Percentiles rank a stretch among this genome's conserved stretches.
These are phyloP conservation scores for Serendipita sp. DNA, from an alignment of 768 basidiomycete genomes.

Conservation along the genomic window DNA sequence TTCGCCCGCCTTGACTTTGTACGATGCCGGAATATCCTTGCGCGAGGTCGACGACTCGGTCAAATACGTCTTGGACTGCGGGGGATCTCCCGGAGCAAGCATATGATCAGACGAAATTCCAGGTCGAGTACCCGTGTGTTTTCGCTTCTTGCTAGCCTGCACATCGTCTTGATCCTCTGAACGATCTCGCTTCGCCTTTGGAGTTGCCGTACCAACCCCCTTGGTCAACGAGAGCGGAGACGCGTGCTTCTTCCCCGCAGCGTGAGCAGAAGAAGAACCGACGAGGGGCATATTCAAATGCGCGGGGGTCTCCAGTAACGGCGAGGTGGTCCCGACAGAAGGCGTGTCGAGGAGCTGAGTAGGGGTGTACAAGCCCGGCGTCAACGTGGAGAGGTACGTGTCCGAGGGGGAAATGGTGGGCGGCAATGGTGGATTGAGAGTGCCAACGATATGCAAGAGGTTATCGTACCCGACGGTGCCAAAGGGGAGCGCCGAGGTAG, in stretches of 20 bases:
- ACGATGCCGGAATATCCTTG: constrained; percentile 60
- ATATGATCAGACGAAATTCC: constrained; percentile 47
- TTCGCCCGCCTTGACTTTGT: constrained; percentile 37
- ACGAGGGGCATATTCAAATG: not conserved
- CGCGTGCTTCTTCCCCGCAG: not conserved
- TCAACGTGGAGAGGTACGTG: not conserved
- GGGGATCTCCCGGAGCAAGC: constrained; percentile 61
- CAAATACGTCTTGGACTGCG: constrained; percentile 58
- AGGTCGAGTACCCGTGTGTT: constrained; percentile 53
- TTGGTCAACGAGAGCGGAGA: not conserved
- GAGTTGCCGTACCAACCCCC: not conserved
- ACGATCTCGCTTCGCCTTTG: not conserved
- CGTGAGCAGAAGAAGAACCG: not conserved
- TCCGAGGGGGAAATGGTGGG: not conserved
- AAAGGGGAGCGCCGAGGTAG: not conserved
- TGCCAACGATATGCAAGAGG: not conserved
- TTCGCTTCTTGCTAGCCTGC: constrained; percentile 12
- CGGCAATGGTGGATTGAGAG: not conserved
- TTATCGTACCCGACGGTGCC: not conserved
- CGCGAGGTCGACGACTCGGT: constrained; percentile 59
- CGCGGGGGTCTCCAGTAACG: not conserved
- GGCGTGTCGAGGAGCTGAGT: not conserved
- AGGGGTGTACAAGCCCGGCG: not conserved
- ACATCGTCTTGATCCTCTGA: not conserved
- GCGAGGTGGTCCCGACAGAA: constrained; percentile 3